phyloP scores from a whole-genome alignment of 2,329 filamentous ascomycete species.

The Apiospora sp. region DNA sequence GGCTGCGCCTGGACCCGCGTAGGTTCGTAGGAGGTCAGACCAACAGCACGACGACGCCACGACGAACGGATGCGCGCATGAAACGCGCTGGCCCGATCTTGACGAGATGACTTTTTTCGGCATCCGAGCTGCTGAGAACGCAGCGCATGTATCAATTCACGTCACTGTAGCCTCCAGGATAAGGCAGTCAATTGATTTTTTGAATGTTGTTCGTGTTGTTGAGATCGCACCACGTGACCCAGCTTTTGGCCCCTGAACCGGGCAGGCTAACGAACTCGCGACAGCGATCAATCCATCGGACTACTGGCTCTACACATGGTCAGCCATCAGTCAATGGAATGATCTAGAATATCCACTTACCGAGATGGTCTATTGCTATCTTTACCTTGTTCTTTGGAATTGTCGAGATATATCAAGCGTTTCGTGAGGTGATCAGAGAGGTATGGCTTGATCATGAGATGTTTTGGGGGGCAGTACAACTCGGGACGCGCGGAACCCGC shows the following conservation, averaged over 20 bases:
- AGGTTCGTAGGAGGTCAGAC: neutral
- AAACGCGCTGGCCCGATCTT: too few species aligned
- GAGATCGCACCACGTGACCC: neutral
- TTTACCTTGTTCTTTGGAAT: neutral
- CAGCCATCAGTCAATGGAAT: neutral
- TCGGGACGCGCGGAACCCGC: conserved; percentile 6
- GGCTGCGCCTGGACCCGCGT: neutral
- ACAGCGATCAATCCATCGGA: too few species aligned
- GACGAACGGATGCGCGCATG: neutral
- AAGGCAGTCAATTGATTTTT: too few species aligned
- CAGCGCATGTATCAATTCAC: too few species aligned
- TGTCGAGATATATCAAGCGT: neutral
- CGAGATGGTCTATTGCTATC: too few species aligned
- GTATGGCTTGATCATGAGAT: conserved; percentile 6
- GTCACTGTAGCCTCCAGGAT: too few species aligned
- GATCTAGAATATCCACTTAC: neutral
- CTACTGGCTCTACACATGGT: neutral
- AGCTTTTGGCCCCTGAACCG: neutral
- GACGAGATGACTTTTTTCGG: too few species aligned
- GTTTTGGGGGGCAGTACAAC: conserved; percentile 2
- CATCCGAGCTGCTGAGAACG: too few species aligned
- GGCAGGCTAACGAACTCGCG: neutral
- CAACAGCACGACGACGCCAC: neutral
- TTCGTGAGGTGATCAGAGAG: neutral
- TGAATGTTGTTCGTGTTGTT: too few species aligned